Conservation (phyloP, 2,329 filamentous ascomycete species). For the Cladosporium velox region DNA sequence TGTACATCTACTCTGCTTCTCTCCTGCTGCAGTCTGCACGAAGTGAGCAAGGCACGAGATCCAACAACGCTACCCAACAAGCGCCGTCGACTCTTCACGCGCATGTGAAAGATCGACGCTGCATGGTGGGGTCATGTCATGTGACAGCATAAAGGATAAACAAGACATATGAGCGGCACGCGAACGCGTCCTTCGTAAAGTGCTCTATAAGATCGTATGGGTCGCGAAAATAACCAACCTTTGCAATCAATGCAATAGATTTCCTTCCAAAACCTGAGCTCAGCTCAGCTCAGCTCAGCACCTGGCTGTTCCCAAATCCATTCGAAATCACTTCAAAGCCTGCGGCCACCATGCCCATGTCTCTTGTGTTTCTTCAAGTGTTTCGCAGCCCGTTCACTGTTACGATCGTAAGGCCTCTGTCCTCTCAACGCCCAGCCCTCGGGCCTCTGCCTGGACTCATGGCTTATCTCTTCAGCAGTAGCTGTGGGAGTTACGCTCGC, state of each 20-base stretch:
- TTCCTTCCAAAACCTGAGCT: neutral
- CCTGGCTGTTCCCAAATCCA: neutral
- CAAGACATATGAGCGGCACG: neutral
- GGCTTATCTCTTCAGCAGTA: conserved; percentile 4
- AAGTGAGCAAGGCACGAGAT: neutral
- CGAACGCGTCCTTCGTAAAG: neutral
- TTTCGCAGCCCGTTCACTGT: conserved; percentile 25
- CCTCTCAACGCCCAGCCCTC: conserved; percentile 6
- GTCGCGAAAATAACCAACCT: neutral
- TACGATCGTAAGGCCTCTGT: neutral
- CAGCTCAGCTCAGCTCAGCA: neutral
- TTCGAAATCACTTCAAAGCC: neutral
- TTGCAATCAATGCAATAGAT: conserved; percentile 8
- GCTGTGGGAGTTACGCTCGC: neutral
- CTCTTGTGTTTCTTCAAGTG: conserved; percentile 33
- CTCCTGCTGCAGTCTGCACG: neutral
- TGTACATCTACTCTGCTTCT: neutral
- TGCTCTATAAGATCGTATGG: neutral
- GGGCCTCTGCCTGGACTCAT: neutral
- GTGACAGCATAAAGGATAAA: neutral
- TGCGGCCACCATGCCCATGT: conserved; percentile 27
- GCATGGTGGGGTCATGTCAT: neutral
- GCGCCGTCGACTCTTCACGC: neutral
- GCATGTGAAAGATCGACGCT: neutral
- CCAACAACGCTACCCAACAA: neutral